A percentile compares a stretch with the other conserved stretches of the same genome.
These are phyloP conservation scores for Ganoderma boninense DNA, from an alignment of 1,284 basidiomycete species.

Conservation along the genomic window DNA sequence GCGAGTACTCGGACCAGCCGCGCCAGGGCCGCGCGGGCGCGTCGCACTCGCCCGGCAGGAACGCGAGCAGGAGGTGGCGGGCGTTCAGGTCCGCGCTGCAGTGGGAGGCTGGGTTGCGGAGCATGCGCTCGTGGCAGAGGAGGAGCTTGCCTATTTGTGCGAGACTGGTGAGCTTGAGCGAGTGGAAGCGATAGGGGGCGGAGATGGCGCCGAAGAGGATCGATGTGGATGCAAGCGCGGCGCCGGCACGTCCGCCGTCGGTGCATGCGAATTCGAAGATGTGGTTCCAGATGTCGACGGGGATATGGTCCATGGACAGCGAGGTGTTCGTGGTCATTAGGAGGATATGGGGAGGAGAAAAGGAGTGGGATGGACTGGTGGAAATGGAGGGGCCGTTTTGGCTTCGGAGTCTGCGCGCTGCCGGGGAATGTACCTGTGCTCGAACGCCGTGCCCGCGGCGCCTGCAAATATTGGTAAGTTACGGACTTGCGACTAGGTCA, in stretches of 20 bases:
- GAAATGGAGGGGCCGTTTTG: neutral
- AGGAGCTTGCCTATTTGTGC: constrained; percentile 11
- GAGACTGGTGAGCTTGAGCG: constrained; percentile 22
- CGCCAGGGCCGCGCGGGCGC: constrained; percentile 22
- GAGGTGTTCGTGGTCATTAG: neutral
- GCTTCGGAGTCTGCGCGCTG: neutral
- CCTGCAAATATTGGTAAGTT: neutral
- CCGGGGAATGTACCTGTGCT: neutral
- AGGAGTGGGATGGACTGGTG: neutral
- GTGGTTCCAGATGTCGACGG: neutral
- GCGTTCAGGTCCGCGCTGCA: constrained; percentile 4
- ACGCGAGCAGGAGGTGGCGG: constrained; percentile 26
- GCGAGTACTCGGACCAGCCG: constrained; percentile 25
- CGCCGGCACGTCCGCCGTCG: constrained; percentile 22
- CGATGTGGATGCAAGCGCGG: constrained; percentile 22
- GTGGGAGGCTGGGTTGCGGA: neutral
- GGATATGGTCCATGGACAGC: neutral
- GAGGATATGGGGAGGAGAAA: neutral
- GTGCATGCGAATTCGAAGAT: constrained; percentile 24
- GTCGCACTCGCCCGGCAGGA: constrained; percentile 29
- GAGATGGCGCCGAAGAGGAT: constrained; percentile 15
- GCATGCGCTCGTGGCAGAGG: constrained; percentile 10
- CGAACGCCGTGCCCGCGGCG: constrained; percentile 2
- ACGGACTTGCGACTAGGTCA: neutral
- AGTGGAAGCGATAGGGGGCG: constrained; percentile 22